Base-by-base conservation (phyloP, 768 basidiomycete species). In the Suillus ampliporus region DNA sequence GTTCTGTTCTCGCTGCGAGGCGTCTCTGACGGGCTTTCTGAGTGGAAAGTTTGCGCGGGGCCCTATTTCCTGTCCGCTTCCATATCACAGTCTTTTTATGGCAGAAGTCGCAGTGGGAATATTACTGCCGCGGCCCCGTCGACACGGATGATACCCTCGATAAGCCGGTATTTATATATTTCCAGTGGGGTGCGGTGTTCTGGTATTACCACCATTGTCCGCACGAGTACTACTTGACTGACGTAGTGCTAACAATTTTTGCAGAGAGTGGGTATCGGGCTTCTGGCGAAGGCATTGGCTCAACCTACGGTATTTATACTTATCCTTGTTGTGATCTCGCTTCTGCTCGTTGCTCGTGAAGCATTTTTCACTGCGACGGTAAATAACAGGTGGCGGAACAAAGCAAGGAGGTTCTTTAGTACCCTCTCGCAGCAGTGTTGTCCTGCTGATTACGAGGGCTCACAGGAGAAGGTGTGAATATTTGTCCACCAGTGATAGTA, bases 61-160 rank as follows among this genome's bases (percentile, higher is more conserved):
- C 73, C 72, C 58, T 53, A 19, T 41, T 64, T 73, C 15, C 66
- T 69, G 9, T 59, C 65, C 52, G 67, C 54, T 61, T 68, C 62
- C 1, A 67, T 74, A 38, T 69, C 66, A 21, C 57, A 61, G 28
- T 72, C n/a, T 59, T 2, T 48, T 76, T 40, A 35, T 61, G 19
- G 74, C 64, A 1, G 75, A 69, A 0, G 70, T 74, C 31, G 52
- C 64, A 0, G 23, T 73, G 23, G 71, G 72, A 21, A 74, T 76
- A 3, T 31, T 37, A 67, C 67, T n/a, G 73, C 70, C 19, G 69
- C 69, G 67, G 61, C 56, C 44, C 68, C 11, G 5, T 69, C 37
- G 46, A 41, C 47, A 31, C 31, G 31, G 31, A 31, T 31, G 6
- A 31, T 31, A 31, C 67, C 65, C 2, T 15, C 2, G 70, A 0